A percentile compares a stretch with the other conserved stretches of the same genome.
phyloP scores from a whole-genome alignment of 1,139 yeast genomes.

The Yamadazyma buinensis region DNA sequence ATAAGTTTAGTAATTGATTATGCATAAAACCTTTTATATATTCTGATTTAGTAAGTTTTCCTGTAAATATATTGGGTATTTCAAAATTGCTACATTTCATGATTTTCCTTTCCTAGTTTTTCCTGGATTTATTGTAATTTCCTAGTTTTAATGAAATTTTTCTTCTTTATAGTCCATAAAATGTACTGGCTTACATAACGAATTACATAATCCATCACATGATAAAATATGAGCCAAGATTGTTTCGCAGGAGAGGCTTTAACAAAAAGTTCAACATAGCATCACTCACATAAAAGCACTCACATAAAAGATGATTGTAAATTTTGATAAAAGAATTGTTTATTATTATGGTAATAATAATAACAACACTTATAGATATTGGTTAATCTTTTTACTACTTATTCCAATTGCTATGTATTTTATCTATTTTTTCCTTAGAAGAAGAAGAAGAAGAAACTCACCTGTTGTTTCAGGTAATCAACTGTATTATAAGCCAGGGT shows the following conservation, averaged over 20 bases:
- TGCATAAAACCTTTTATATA: too few species aligned
- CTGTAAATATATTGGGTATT: too few species aligned
- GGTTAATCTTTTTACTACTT: slow-evolving; percentile 5
- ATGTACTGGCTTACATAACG: too few species aligned
- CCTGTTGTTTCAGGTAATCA: slow-evolving; percentile 1
- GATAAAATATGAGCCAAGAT: not conserved
- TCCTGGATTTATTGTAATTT: too few species aligned
- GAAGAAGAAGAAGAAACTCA: slow-evolving; percentile 4
- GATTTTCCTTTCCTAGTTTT: too few species aligned
- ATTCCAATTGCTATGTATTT: slow-evolving; percentile 4
- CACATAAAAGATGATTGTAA: slow-evolving; percentile 1
- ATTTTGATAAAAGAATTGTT: slow-evolving; percentile 7
- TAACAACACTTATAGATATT: not conserved
- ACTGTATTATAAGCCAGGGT: slow-evolving; percentile 5
- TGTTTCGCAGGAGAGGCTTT: not conserved
- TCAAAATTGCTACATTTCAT: too few species aligned
- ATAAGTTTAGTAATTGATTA: too few species aligned
- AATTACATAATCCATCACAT: too few species aligned
- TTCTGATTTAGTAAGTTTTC: too few species aligned
- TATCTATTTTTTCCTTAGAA: not conserved
- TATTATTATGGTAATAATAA: slow-evolving; percentile 1
- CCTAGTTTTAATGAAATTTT: too few species aligned
- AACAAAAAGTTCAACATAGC: too few species aligned
- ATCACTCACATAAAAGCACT: not conserved
- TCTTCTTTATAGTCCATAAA: too few species aligned